phyloP scores from a whole-genome alignment of 1,284 basidiomycete genomes.

The Naganishia cerealis region DNA sequence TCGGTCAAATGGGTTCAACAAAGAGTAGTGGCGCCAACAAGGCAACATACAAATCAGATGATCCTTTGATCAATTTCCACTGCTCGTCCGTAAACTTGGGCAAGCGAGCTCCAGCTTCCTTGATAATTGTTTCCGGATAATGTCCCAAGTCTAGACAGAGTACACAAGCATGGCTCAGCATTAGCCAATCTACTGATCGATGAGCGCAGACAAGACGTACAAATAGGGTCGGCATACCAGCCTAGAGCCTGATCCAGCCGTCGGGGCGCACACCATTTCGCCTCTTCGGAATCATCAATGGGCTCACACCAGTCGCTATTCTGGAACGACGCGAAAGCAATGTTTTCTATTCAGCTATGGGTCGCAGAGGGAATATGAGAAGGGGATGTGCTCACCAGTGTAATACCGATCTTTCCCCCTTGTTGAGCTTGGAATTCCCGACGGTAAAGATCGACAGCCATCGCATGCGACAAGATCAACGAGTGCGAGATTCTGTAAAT shows the following conservation, averaged over 20 bases:
- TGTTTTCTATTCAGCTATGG: neutral
- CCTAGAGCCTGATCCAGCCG: constrained; percentile 34
- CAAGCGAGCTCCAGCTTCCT: constrained; percentile 65
- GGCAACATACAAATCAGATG: constrained; percentile 57
- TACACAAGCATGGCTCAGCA: neutral
- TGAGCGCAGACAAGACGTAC: constrained; percentile 19
- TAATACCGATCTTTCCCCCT: constrained; percentile 41
- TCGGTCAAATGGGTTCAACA: constrained; percentile 55
- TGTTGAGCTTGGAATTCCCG: constrained; percentile 37
- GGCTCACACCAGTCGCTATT: constrained; percentile 44
- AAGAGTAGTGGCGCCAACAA: neutral
- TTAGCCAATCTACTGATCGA: neutral
- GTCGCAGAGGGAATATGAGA: neutral
- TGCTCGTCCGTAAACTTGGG: constrained; percentile 68
- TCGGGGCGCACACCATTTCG: constrained; percentile 34
- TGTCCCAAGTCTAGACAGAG: constrained; percentile 65
- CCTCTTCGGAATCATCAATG: constrained; percentile 37
- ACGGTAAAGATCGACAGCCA: constrained; percentile 41
- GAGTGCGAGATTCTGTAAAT: constrained; percentile 23
- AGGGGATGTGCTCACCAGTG: constrained; percentile 34
- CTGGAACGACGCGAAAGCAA: constrained; percentile 24
- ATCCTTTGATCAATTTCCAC: constrained; percentile 63
- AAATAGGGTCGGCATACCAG: constrained; percentile 42
- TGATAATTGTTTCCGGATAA: constrained; percentile 66
- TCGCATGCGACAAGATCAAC: constrained; percentile 40